Percentiles rank a stretch among this genome's conserved stretches.
phyloP scores from a whole-genome alignment of 2,329 filamentous ascomycete genomes.

The Botrytis aclada region DNA sequence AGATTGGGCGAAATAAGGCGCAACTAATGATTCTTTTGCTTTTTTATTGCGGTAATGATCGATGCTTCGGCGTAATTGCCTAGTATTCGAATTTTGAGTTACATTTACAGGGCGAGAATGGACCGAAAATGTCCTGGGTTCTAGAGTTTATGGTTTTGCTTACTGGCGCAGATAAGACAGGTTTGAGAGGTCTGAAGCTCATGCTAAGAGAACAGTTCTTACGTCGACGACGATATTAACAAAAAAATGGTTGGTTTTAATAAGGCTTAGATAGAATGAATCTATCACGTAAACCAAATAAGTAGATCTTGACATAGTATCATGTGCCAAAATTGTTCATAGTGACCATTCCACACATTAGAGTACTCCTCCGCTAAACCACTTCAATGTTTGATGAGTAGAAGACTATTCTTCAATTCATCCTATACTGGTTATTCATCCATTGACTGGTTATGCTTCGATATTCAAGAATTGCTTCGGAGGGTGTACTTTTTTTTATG shows the following conservation, averaged over 20 bases:
- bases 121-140: slow-evolving; percentile 17
- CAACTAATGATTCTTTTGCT: slow-evolving; percentile 18
- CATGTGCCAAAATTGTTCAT: not conserved
- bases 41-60: slow-evolving; percentile 21
- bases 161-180: slow-evolving; percentile 16
- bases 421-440: not conserved
- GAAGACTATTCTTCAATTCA: not conserved
- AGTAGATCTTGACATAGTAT: not conserved
- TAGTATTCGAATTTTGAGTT: slow-evolving; percentile 23
- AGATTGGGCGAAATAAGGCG: slow-evolving; percentile 2
- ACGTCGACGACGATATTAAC: not conserved
- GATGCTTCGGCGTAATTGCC: slow-evolving; percentile 23
- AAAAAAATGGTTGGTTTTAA: slow-evolving; percentile 7
- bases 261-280: slow-evolving; percentile 10
- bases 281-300: not conserved
- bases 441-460: not conserved
- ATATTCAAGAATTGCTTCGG: not conserved
- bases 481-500: not conserved
- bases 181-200: slow-evolving; percentile 18
- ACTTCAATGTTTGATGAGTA: not conserved
- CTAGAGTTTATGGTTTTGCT: slow-evolving; percentile 18
- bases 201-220: not conserved
- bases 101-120: slow-evolving; percentile 24
- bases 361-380: not conserved
- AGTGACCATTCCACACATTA: not conserved